Conservation (phyloP, 257 asterid species). For the Rhazya stricta region DNA sequence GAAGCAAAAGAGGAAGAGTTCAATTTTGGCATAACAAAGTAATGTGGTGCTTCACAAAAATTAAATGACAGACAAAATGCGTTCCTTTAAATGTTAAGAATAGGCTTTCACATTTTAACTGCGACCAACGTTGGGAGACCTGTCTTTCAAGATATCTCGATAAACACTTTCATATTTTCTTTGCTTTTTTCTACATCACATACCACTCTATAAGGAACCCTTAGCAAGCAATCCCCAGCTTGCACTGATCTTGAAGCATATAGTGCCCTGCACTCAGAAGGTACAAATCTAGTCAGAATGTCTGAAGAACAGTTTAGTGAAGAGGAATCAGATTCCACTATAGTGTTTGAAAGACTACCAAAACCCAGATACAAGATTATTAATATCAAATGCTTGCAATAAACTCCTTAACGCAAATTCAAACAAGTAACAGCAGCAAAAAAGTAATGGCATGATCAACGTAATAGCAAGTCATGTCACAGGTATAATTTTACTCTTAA, state of each 20-base stretch:
- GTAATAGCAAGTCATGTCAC: background rate
- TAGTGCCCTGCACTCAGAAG: slow-evolving; percentile 38
- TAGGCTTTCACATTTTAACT: background rate
- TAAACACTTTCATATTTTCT: background rate
- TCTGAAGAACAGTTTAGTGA: background rate
- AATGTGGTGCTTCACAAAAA: background rate
- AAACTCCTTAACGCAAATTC: background rate
- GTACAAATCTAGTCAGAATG: background rate
- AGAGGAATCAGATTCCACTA: background rate
- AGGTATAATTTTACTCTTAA: background rate
- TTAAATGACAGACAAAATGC: background rate
- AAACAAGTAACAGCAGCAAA: background rate
- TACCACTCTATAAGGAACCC: slow-evolving; percentile 62
- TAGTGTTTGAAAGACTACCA: background rate
- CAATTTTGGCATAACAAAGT: background rate
- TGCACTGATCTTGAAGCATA: slow-evolving; percentile 47
- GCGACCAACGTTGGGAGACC: background rate
- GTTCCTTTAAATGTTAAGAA: background rate
- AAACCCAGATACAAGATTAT: background rate
- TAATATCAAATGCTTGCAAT: background rate
- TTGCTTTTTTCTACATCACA: background rate
- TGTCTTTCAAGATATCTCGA: background rate
- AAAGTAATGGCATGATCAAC: background rate
- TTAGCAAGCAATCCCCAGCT: slow-evolving; percentile 59
- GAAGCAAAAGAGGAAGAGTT: background rate